phyloP scores from a whole-genome alignment of 2,329 filamentous ascomycete species.

The Aspergillus ustus region DNA sequence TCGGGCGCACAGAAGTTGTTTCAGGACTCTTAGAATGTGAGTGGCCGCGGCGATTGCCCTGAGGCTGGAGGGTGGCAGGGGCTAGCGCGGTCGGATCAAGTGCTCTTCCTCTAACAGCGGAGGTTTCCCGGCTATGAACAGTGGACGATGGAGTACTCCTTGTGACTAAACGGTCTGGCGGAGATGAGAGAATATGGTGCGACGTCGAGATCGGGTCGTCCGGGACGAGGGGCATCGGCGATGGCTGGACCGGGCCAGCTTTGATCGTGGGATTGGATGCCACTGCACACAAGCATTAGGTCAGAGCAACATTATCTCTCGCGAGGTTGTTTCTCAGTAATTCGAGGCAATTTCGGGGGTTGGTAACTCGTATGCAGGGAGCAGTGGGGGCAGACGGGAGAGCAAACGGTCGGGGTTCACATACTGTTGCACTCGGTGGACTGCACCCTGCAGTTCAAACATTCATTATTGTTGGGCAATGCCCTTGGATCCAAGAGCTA shows the following conservation, averaged over 20 bases:
- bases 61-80: slow-evolving; percentile 41
- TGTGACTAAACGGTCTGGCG: slow-evolving; percentile 42
- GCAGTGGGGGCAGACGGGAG: slow-evolving; percentile 12
- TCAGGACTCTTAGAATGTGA: slow-evolving; percentile 51
- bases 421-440: slow-evolving; percentile 24
- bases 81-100: slow-evolving; percentile 41
- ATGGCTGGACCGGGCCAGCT: slow-evolving; percentile 43
- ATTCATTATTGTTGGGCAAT: slow-evolving; percentile 26
- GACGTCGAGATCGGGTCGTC: slow-evolving; percentile 44
- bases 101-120: slow-evolving; percentile 48
- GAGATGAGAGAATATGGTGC: slow-evolving; percentile 44
- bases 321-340: slow-evolving; percentile 1
- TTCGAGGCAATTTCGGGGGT: slow-evolving; percentile 2
- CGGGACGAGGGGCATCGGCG: slow-evolving; percentile 46
- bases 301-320: slow-evolving; percentile 16
- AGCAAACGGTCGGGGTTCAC: slow-evolving; percentile 20
- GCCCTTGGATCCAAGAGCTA: slow-evolving; percentile 23
- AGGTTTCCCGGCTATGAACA: slow-evolving; percentile 51
- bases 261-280: slow-evolving; percentile 44
- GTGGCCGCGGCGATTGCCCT: slow-evolving; percentile 41
- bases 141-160: slow-evolving; percentile 44
- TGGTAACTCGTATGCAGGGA: slow-evolving; percentile 10
- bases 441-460: slow-evolving; percentile 21
- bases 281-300: slow-evolving; percentile 31
- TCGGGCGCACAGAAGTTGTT: slow-evolving; percentile 39